A percentile compares a stretch with the other conserved stretches of the same genome.
phyloP scores from a whole-genome alignment of 495 filamentous ascomycete genomes.

The Hypoxylon intermedium region DNA sequence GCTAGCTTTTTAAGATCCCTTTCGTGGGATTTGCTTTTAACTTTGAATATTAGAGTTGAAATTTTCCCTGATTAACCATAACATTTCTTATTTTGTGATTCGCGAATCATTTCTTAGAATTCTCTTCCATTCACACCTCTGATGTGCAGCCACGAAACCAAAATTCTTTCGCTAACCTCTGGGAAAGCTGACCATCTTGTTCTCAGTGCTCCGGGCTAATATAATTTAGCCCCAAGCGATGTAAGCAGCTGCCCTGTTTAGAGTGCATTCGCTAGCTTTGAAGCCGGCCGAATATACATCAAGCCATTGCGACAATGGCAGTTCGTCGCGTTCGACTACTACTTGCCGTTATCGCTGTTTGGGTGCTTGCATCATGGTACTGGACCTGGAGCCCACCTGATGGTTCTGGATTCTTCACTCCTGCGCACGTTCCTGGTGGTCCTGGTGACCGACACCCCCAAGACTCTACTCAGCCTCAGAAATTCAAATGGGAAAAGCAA shows the following conservation, averaged over 20 bases:
- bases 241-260: slow-evolving; percentile 17
- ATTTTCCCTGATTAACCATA: not conserved
- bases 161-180: slow-evolving; percentile 16
- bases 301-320: slow-evolving; percentile 26
- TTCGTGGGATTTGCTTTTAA: not conserved
- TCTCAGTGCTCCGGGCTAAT: slow-evolving; percentile 33
- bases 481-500: slow-evolving; percentile 34
- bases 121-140: slow-evolving; percentile 9
- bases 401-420: slow-evolving; percentile 14
- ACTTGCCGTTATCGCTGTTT: slow-evolving; percentile 39
- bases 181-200: slow-evolving; percentile 32
- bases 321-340: slow-evolving; percentile 39
- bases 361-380: slow-evolving; percentile 41
- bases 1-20: slow-evolving; percentile 6
- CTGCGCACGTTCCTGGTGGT: slow-evolving; percentile 14
- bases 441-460: slow-evolving; percentile 9
- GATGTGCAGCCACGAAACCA: slow-evolving; percentile 31
- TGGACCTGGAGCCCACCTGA: slow-evolving; percentile 36
- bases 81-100: not conserved
- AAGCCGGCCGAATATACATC: slow-evolving; percentile 24
- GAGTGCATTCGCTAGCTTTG: slow-evolving; percentile 28
- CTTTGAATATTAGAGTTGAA: not conserved
- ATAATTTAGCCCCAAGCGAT: slow-evolving; percentile 22
- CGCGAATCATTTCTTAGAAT: not conserved
- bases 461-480: slow-evolving; percentile 10